Percentiles rank a stretch among this genome's conserved stretches.
Conservation (phyloP, 345 rosid species). For the Ceriops zippeliana region DNA sequence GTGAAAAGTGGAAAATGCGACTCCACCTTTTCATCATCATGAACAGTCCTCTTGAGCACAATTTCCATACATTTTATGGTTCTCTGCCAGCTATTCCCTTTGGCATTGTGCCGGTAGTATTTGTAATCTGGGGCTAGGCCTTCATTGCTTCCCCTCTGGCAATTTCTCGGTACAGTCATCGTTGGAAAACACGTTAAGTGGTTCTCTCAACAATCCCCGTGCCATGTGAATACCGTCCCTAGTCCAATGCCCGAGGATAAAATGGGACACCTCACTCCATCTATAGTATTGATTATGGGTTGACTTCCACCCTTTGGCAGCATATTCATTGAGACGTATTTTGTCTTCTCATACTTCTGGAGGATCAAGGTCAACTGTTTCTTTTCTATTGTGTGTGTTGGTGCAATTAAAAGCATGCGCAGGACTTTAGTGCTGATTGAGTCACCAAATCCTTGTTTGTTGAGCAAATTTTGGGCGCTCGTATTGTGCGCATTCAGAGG, state of each 20-base stretch:
- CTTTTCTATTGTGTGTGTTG: background rate
- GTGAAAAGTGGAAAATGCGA: too few relatives aligned
- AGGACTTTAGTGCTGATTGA: background rate
- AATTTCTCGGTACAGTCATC: conserved; percentile 70
- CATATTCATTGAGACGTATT: conserved; percentile 95
- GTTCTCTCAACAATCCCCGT: conserved; percentile 89
- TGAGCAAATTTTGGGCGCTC: background rate
- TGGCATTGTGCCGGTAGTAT: conserved; percentile 90
- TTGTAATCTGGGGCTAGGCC: conserved; percentile 64
- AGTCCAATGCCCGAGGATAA: conserved; percentile 94
- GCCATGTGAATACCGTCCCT: conserved; percentile 93
- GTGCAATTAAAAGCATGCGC: background rate
- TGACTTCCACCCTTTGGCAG: conserved; percentile 91
- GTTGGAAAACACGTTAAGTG: conserved; percentile 90
- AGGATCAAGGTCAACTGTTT: conserved; percentile 73
- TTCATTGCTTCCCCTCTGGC: conserved; percentile 92
- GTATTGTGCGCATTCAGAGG: background rate
- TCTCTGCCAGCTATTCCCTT: conserved; percentile 94
- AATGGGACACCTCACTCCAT: conserved; percentile 86
- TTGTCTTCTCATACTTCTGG: conserved; percentile 97
- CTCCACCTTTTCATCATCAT: too few relatives aligned
- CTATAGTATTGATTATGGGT: conserved; percentile 88
- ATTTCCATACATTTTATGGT: conserved; percentile 79
- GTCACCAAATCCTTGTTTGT: background rate
- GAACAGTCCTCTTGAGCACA: conserved; percentile 48